Evolutionary conservation across 257 asterid species (phyloP), one percentile per base, ranked within the genome.

Genomic region (Lantana camara): DNA sequence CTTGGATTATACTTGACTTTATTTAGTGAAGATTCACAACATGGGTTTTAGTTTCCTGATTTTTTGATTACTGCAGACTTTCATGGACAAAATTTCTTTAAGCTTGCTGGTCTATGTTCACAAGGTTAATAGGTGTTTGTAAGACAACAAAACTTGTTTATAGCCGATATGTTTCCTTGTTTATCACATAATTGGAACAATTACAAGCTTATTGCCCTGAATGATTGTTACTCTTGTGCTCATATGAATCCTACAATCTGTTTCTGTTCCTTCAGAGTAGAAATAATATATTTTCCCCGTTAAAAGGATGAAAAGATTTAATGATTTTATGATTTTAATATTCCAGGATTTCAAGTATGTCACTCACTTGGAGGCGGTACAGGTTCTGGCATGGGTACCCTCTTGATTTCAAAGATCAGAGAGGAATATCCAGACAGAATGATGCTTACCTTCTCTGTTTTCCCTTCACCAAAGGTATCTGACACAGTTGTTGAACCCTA

Each of bases 331-430:
- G 64, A 56, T 24, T 62, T 67, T 12, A 20, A 32, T 58, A 20
- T 68, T n/a, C 29, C 90, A 89, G 96, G 96, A 64, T 89, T 89
- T 68, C 96, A 89, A 73, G 95, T 89, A 17, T 89, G 95, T 14
- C 96, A 89, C 77, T 89, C 96, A 4, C 96, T 89, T 38, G 96
- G 96, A 71, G 96, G 96, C 20, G 96, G 96, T 61, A 89, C 96
- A 20, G 96, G 96, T 46, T 89, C 96, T 63, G 96, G 96, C 67
- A 89, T 89, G 96, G 96, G 96, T 34, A 89, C 96, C 75, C 96
- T 89, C 24, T 57, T 89, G 82, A 89, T 89, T 57, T 89, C 96
- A 23, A 89, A 89, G 83, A 89, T 89, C 77, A 74, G 96, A 66
- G 96, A 89, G 83, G 96, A 89, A 71, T 89, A 89, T 69, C 96